Base-by-base conservation (phyloP, 768 basidiomycete genomes). In the Xanthoconium purpureum region DNA sequence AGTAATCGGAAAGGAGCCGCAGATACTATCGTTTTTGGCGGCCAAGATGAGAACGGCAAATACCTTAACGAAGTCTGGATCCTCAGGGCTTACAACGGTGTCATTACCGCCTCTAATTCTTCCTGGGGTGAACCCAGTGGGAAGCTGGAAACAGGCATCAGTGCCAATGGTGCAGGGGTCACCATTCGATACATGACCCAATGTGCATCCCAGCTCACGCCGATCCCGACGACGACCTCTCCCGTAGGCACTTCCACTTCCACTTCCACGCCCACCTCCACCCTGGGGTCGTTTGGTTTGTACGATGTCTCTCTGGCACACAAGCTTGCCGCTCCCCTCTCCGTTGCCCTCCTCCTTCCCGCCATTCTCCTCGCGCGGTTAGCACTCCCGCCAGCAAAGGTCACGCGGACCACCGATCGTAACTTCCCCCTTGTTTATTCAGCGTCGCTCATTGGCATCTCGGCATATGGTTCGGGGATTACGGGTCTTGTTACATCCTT, bases 1-100 rank as follows among this genome's bases (percentile, higher is more conserved):
- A 60, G 62, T 8, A 71, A 77, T 38, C 77, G 81, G 24, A 67
- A 63, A 24, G 63, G 63, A 18, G 81, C 79, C 18, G 77, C 88
- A 28, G 91, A 93, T 65, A 87, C 83, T 17, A 78, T 93, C 44
- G 82, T 92, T 11, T 93, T 90, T 60, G 91, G 91, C 35, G 91
- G 91, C 39, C 80, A 80, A 61, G 88, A 90, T 66, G 74, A 76
- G 43, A 67, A 74, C 53, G 90, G 90, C 14, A 81, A 75, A 28
- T 85, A 88, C 65, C 75, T 91, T 5, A 80, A 83, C 39, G 91
- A 93, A 54, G 65, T 93, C 12, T 93, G 91, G 91, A 68, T 93
- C 9, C 76, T 93, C 57, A 77, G 91, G 51, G 81, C 88, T 5
- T 92, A 91, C 69, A 77, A 79, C 57, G 85, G 77, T n/a, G 70